Conservation (phyloP, 2,329 filamentous ascomycete genomes). For the Xylariaceae sp. region DNA sequence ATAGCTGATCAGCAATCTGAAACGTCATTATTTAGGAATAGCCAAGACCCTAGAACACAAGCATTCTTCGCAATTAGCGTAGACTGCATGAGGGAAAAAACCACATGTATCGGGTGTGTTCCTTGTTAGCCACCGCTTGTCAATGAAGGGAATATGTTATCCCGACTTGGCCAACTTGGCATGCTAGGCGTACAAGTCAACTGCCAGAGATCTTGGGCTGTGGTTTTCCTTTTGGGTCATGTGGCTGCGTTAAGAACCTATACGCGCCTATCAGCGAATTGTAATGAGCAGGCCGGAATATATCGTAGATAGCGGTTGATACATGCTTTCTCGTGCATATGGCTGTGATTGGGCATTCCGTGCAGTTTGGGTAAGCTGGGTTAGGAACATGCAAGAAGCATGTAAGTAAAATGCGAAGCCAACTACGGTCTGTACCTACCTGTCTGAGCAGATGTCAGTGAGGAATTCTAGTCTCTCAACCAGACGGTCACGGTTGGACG, state of each 20-base stretch:
- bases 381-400: background rate
- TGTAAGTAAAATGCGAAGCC: background rate
- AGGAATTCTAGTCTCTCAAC: background rate
- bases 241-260: slow-evolving; percentile 12
- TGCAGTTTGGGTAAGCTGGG: background rate
- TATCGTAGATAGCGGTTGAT: background rate
- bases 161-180: slow-evolving; percentile 16
- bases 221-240: slow-evolving; percentile 7
- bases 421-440: background rate
- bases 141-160: slow-evolving; percentile 4
- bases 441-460: background rate
- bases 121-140: background rate
- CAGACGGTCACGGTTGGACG: background rate
- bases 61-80: slow-evolving; percentile 13
- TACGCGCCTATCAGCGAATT: slow-evolving; percentile 4
- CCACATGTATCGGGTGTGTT: slow-evolving; percentile 2
- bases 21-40: slow-evolving; percentile 1
- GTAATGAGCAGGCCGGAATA: background rate
- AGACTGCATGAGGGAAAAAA: slow-evolving; percentile 3
- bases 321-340: background rate
- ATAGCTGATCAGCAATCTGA: background rate
- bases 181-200: slow-evolving; percentile 6
- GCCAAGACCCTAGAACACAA: slow-evolving; percentile 14
- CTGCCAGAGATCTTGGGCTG: slow-evolving; percentile 12
- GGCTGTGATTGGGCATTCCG: background rate